These are phyloP conservation scores for Emergomyces africanus DNA, from an alignment of 2,329 filamentous ascomycete genomes.

Conservation along the genomic window DNA sequence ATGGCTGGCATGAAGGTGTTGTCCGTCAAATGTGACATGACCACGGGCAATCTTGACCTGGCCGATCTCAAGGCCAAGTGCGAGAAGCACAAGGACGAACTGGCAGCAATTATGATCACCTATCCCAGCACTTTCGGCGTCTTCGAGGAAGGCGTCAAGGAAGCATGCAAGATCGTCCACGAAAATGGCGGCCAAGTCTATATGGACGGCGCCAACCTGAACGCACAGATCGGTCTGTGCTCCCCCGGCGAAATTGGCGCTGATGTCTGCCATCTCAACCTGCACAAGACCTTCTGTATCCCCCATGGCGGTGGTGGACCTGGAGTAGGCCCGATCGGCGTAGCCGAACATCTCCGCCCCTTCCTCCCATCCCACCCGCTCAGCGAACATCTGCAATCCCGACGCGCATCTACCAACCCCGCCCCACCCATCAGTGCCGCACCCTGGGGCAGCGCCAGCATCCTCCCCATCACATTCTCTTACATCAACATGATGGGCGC, in stretches of 20 bases:
- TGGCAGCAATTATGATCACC: constrained; percentile 92
- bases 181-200: constrained; percentile 84
- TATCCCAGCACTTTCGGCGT: constrained; percentile 94
- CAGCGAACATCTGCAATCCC: constrained; percentile 34
- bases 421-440: constrained; percentile 64
- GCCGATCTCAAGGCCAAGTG: constrained; percentile 77
- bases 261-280: constrained; percentile 91
- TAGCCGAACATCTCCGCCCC: constrained; percentile 64
- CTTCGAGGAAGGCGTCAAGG: constrained; percentile 80
- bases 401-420: constrained; percentile 32
- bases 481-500: constrained; percentile 92
- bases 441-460: constrained; percentile 76
- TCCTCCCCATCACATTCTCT: constrained; percentile 86
- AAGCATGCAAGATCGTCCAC: constrained; percentile 76
- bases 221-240: constrained; percentile 90
- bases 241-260: constrained; percentile 91
- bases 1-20: constrained; percentile 96
- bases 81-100: constrained; percentile 69
- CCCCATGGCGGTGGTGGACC: constrained; percentile 91
- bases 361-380: constrained; percentile 64
- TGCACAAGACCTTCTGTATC: constrained; percentile 99
- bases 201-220: constrained; percentile 99
- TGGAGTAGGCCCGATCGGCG: constrained; percentile 86
- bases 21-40: constrained; percentile 76
- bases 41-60: constrained; percentile 82